Evolutionary conservation across 2,329 filamentous ascomycete species (phyloP), one percentile per base, ranked within the genome.

Genomic region (Shiraia sp.): DNA sequence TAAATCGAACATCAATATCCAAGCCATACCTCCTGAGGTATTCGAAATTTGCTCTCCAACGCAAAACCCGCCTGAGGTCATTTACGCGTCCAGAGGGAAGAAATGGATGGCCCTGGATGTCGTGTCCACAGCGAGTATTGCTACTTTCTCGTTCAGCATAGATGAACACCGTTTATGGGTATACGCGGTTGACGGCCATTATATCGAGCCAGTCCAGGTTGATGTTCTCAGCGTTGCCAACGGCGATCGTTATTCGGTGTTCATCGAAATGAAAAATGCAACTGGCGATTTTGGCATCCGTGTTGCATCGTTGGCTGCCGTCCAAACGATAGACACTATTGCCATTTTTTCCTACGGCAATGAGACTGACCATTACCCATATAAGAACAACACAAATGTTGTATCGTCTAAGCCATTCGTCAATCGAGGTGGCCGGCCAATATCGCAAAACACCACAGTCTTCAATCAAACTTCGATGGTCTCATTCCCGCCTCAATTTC

Each of bases 301-400:
- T 2, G 69, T 79, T 28, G 75, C 77, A 17, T 75, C 77, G 12
- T 65, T 69, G 10, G 71, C 69, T 22, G 61, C 72, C 2, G 74
- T 77, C 9, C 83, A 86, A 56, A 72, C 83, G 39, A 71, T 85
- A 22, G 72, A 73, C 10, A 80, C 76, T 1, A 72, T 74, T 13
- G 81, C 77, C 1, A 67, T 74, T 7, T 62, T 86, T 27, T 68
- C 70, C 0, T 77, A 77, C 47, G 19, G 28, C 3, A 32, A 27
- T 10, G 32, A 25, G 1, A 41, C 49, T 17, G 19, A 15, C 2
- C 55, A 59, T 15, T 36, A 45, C 6, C 34, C 35, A 2, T 43
- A 41, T 33, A 41, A 29, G 7, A 36, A 60, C 14, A 45, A 41
- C 10, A 25, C 40, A 4, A 7, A 45, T 10, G 36, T 44, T 1